Conservation (phyloP, 176 grass and related monocot species). For the Neostapfia colusana region DNA sequence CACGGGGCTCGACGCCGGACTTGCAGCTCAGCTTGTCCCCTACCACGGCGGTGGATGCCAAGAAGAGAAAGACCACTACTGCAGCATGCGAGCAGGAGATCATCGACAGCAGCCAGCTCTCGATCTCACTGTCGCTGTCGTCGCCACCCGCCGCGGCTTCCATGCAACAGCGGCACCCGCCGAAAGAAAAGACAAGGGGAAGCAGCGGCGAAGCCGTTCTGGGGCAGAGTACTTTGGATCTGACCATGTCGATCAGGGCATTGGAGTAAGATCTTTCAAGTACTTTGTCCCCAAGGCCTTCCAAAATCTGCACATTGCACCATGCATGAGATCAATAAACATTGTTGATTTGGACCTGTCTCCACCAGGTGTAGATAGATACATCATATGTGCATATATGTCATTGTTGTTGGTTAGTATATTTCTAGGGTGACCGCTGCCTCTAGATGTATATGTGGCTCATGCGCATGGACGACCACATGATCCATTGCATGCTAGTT, state of each 20-base stretch:
- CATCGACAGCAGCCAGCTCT: slow-evolving; percentile 46
- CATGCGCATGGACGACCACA: slow-evolving; percentile 13
- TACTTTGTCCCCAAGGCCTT: slow-evolving; percentile 79
- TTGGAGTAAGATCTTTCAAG: slow-evolving; percentile 99
- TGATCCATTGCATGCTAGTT: slow-evolving; percentile 15
- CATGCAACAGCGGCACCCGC: background rate
- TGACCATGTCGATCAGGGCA: slow-evolving; percentile 99
- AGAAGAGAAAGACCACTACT: slow-evolving; percentile 35
- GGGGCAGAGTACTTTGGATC: slow-evolving; percentile 99
- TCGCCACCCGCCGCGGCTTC: slow-evolving; percentile 46
- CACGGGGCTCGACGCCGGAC: slow-evolving; percentile 28
- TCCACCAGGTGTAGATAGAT: slow-evolving; percentile 42
- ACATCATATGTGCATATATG: slow-evolving; percentile 26
- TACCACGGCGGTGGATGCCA: background rate
- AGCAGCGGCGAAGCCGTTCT: slow-evolving; percentile 50
- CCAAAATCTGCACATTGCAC: slow-evolving; percentile 54
- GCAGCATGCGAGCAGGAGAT: slow-evolving; percentile 27
- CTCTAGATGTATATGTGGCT: slow-evolving; percentile 14
- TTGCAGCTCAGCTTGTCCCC: slow-evolving; percentile 72
- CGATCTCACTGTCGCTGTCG: slow-evolving; percentile 64
- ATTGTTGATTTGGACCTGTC: slow-evolving; percentile 41
- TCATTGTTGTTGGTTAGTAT: slow-evolving; percentile 40
- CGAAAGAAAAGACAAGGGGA: slow-evolving; percentile 50
- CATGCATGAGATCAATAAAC: slow-evolving; percentile 53
- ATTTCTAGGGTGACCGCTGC: slow-evolving; percentile 21